phyloP scores from a whole-genome alignment of 345 rosid genomes.

The Lumnitzera littorea region DNA sequence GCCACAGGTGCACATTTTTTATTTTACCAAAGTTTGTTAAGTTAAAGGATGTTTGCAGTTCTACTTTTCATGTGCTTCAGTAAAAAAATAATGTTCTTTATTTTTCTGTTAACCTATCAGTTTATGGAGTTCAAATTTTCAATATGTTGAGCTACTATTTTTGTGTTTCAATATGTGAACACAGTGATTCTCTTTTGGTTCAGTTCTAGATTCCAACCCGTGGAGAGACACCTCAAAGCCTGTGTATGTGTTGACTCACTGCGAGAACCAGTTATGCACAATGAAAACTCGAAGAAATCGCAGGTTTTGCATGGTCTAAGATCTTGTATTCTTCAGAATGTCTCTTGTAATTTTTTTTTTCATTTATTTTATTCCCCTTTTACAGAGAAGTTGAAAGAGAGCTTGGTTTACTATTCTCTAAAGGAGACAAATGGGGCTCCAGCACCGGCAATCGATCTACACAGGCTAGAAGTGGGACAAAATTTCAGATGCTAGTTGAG shows the following conservation, averaged over 20 bases:
- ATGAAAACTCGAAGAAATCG: slow-evolving; percentile 91
- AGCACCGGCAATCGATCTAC: slow-evolving; percentile 43
- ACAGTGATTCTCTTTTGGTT: slow-evolving; percentile 8
- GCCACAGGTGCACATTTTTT: too few species aligned
- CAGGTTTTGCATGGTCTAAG: slow-evolving; percentile 36
- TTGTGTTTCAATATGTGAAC: slow-evolving; percentile 1
- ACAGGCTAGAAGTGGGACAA: slow-evolving; percentile 49
- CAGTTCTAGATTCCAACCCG: slow-evolving; percentile 92
- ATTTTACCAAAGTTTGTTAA: too few species aligned
- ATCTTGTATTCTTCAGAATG: slow-evolving; percentile 1
- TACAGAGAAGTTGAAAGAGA: slow-evolving; percentile 89
- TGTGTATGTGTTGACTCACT: slow-evolving; percentile 74
- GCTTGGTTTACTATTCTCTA: slow-evolving; percentile 75
- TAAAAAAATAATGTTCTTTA: too few species aligned
- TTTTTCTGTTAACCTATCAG: too few species aligned
- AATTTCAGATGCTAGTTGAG: slow-evolving; percentile 93
- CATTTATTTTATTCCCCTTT: slow-evolving; percentile 11
- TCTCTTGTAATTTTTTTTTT: slow-evolving; percentile 6
- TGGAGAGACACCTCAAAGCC: slow-evolving; percentile 90
- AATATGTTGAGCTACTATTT: neutral
- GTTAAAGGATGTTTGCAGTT: too few species aligned
- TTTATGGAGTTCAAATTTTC: too few species aligned
- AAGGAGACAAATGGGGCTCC: slow-evolving; percentile 48
- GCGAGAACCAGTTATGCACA: slow-evolving; percentile 77
- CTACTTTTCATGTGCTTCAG: too few species aligned